phyloP scores from a whole-genome alignment of 2,329 filamentous ascomycete genomes.

The Alternaria triticina region DNA sequence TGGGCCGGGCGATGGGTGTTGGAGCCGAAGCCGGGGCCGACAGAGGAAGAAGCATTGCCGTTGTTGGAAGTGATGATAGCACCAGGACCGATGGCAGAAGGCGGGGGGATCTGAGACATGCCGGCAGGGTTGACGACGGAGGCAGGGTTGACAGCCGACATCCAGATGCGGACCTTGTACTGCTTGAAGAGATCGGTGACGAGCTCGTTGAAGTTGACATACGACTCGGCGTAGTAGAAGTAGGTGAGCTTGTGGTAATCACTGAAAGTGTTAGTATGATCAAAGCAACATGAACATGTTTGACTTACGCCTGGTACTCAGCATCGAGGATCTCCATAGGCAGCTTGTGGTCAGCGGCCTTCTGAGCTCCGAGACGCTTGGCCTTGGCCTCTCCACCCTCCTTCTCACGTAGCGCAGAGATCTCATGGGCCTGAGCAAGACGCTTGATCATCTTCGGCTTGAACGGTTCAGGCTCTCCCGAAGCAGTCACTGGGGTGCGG shows the following conservation, averaged over 20 bases:
- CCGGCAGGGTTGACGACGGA: conserved; percentile 67
- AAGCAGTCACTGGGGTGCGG: conserved; percentile 55
- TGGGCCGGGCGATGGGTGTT: conserved; percentile 31
- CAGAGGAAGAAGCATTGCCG: conserved; percentile 27
- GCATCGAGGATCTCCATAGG: conserved; percentile 99
- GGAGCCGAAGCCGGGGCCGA: conserved; percentile 44
- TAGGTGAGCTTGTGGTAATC: conserved; percentile 99
- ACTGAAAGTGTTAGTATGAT: conserved; percentile 58
- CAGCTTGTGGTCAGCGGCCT: conserved; percentile 90
- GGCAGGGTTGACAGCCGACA: conserved; percentile 98
- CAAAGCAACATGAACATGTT: conserved; percentile 24
- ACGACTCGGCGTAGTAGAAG: conserved; percentile 97
- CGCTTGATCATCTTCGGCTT: conserved; percentile 98
- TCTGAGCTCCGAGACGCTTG: conserved; percentile 94
- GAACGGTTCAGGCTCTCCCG: conserved; percentile 65
- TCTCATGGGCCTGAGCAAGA: conserved; percentile 88
- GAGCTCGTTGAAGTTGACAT: conserved; percentile 98
- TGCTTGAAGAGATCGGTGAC: conserved; percentile 99
- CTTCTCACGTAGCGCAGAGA: conserved; percentile 87
- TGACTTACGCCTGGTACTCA: conserved; percentile 95
- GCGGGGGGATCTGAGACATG: conserved; percentile 42
- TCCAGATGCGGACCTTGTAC: conserved; percentile 99
- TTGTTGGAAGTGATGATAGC: conserved; percentile 39
- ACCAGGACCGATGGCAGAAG: conserved; percentile 48
- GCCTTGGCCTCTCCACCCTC: conserved; percentile 98